phyloP scores from a whole-genome alignment of 257 asterid genomes.

The Petrea volubilis region DNA sequence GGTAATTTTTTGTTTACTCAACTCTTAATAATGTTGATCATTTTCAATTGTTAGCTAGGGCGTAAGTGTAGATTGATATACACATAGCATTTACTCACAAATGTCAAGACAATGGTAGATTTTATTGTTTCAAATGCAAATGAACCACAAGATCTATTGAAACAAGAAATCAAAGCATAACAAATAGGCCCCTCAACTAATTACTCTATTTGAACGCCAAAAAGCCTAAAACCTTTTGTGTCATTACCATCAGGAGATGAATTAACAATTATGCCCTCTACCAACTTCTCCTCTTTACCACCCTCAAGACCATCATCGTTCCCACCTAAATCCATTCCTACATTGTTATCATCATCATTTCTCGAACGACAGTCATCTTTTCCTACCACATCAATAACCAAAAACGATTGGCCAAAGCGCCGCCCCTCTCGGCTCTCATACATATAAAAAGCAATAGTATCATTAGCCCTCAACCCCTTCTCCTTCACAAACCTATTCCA shows the following conservation, averaged over 20 bases:
- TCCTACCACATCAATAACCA: constrained; percentile 56
- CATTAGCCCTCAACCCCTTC: constrained; percentile 51
- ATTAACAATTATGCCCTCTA: not conserved
- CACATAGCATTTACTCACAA: too few species aligned
- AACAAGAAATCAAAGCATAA: too few species aligned
- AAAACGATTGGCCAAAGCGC: constrained; percentile 28
- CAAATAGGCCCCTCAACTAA: not conserved
- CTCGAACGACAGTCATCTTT: not conserved
- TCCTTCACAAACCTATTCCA: constrained; percentile 76
- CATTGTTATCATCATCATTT: not conserved
- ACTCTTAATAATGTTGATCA: not conserved
- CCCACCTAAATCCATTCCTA: not conserved
- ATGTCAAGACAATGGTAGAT: too few species aligned
- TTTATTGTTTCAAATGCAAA: too few species aligned
- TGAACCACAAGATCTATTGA: not conserved
- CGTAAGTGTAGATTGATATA: too few species aligned
- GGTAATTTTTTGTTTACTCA: constrained; percentile 47
- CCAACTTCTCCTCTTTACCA: not conserved
- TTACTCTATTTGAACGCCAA: constrained; percentile 47
- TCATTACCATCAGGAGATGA: constrained; percentile 8
- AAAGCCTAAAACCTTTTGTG: constrained; percentile 45
- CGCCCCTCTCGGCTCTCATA: constrained; percentile 36
- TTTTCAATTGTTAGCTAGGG: too few species aligned
- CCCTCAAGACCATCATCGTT: not conserved
- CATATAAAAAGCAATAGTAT: constrained; percentile 50